Conservation (phyloP, 148 eudicot species). For the Rhododendron kiyosumense region DNA sequence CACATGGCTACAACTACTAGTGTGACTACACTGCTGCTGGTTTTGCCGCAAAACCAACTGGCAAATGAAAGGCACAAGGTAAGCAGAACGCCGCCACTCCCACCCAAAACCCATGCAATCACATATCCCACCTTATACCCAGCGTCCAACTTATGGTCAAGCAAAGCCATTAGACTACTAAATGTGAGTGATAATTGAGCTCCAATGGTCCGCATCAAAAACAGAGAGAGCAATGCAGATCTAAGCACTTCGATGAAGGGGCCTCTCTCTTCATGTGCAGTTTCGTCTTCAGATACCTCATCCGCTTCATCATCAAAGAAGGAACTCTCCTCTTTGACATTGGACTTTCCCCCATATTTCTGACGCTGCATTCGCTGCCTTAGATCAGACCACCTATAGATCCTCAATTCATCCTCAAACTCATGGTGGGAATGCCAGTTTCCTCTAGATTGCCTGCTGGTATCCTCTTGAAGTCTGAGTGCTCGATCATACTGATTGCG, state of each 20-base stretch:
- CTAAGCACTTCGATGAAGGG: slow-evolving; percentile 61
- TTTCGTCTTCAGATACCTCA: slow-evolving; percentile 30
- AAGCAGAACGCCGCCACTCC: slow-evolving; percentile 66
- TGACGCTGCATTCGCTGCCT: slow-evolving; percentile 49
- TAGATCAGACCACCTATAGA: slow-evolving; percentile 46
- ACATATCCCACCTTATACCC: slow-evolving; percentile 78
- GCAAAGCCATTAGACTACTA: slow-evolving; percentile 59
- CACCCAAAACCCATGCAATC: slow-evolving; percentile 77
- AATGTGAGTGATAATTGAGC: slow-evolving; percentile 53
- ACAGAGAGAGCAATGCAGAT: slow-evolving; percentile 59
- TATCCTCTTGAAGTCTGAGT: slow-evolving; percentile 31
- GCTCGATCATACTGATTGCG: slow-evolving; percentile 56
- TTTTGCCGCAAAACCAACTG: slow-evolving; percentile 86
- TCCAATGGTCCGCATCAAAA: slow-evolving; percentile 69
- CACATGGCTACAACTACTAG: slow-evolving; percentile 67
- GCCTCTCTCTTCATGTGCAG: slow-evolving; percentile 41
- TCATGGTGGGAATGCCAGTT: slow-evolving; percentile 32
- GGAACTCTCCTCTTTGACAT: slow-evolving; percentile 22
- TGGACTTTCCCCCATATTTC: slow-evolving; percentile 33
- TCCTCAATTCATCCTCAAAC: slow-evolving; percentile 43
- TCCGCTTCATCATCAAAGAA: slow-evolving; percentile 36
- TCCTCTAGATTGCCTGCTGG: slow-evolving; percentile 25
- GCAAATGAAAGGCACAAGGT: slow-evolving; percentile 74
- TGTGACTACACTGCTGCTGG: slow-evolving; percentile 63
- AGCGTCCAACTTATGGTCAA: slow-evolving; percentile 59